Evolutionary conservation across 2,329 filamentous ascomycete species (phyloP).

Genomic region (Cordyceps cicadae): DNA sequence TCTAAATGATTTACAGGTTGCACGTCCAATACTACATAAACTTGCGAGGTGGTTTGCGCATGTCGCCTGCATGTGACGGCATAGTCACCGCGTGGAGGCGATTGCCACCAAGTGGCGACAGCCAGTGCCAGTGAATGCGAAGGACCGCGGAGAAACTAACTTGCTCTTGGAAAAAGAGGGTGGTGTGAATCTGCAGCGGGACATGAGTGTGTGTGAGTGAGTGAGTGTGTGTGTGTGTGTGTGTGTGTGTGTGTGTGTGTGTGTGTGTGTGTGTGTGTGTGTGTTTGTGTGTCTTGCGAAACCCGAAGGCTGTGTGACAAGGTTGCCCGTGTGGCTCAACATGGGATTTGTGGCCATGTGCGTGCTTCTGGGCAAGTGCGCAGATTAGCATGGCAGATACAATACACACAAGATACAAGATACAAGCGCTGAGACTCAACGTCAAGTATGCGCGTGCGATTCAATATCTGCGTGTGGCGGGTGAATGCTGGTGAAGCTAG

Average conservation of each 20-base stretch:
- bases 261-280: neutral
- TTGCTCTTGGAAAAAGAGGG: no score
- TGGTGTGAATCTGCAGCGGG: no score
- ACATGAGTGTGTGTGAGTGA: no score
- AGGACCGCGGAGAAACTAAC: neutral
- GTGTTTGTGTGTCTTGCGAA: neutral
- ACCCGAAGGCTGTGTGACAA: neutral
- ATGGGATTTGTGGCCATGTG: neutral
- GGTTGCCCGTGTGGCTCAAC: neutral
- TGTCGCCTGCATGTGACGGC: neutral
- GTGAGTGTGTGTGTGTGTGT: neutral
- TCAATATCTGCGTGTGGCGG: neutral
- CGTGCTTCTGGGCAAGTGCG: neutral
- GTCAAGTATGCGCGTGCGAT: neutral
- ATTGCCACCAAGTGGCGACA: neutral
- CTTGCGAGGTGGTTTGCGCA: neutral
- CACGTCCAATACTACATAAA: neutral
- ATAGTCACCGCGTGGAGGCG: neutral
- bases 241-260: no score
- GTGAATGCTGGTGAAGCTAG: neutral
- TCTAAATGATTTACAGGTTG: neutral
- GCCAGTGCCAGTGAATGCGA: neutral
- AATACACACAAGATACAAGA: no score
- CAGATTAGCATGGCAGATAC: no score
- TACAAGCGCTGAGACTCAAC: neutral